These are phyloP conservation scores for Trifolium pratense DNA, from an alignment of 306 rosid species.

Conservation along the genomic window DNA sequence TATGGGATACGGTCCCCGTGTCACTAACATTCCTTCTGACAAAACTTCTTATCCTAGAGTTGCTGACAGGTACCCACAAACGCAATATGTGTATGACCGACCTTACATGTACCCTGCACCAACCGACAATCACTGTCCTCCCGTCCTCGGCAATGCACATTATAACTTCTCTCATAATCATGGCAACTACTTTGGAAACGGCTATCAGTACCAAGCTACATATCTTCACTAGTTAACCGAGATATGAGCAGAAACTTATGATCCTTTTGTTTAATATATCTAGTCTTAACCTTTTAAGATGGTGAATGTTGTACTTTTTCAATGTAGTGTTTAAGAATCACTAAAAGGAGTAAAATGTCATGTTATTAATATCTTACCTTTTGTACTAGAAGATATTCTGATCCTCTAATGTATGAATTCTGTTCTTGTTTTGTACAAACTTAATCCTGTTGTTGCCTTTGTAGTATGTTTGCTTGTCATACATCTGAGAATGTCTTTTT, in stretches of 20 bases:
- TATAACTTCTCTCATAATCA: constrained; percentile 73
- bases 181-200: constrained; percentile 86
- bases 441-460: constrained; percentile 19
- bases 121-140: constrained; percentile 76
- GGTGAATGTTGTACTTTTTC: constrained; percentile 62
- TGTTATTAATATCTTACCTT: constrained; percentile 59
- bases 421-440: constrained; percentile 62
- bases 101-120: constrained; percentile 78
- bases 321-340: constrained; percentile 62
- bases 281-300: constrained; percentile 79
- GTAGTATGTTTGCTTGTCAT: constrained; percentile 41
- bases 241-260: constrained; percentile 59
- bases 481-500: background rate
- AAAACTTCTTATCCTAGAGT: constrained; percentile 79
- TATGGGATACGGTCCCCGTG: constrained; percentile 73
- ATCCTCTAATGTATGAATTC: constrained; percentile 80
- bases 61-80: constrained; percentile 90
- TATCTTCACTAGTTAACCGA: constrained; percentile 82
- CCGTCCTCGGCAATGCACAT: constrained; percentile 66
- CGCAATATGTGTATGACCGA: constrained; percentile 78
- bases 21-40: constrained; percentile 67
- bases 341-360: constrained; percentile 42
- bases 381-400: constrained; percentile 47
- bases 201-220: constrained; percentile 91
- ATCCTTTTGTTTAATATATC: constrained; percentile 70